phyloP scores from a whole-genome alignment of 352 stramenopile genomes.

The Phytopythium mirpurense region DNA sequence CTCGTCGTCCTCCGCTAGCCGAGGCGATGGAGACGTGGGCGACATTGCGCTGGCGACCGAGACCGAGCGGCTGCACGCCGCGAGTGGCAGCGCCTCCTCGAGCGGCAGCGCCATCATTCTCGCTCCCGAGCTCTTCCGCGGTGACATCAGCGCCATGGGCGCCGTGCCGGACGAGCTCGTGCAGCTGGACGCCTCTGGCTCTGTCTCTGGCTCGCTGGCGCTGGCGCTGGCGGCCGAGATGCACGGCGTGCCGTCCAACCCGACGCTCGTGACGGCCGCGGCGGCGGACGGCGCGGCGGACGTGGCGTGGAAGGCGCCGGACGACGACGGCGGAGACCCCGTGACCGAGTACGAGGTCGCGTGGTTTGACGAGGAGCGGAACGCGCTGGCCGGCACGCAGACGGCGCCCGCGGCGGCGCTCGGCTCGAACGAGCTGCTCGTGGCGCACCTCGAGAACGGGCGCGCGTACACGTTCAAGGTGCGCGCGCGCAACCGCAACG shows the following conservation, averaged over 20 bases:
- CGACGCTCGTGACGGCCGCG: conserved; percentile 47
- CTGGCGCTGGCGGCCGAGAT: conserved; percentile 16
- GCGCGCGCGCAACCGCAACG: conserved; percentile 54
- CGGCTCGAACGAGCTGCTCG: conserved; percentile 13
- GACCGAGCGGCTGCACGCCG: no score
- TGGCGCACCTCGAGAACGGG: conserved; percentile 49
- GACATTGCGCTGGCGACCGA: no score
- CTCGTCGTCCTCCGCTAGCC: not conserved
- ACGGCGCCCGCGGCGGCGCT: conserved; percentile 11
- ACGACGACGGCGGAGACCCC: conserved; percentile 56
- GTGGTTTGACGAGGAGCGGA: conserved; percentile 50
- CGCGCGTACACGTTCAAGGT: conserved; percentile 71
- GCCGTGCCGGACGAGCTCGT: conserved; percentile 1
- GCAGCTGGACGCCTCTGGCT: not conserved
- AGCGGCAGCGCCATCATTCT: no score
- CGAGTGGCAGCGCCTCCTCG: not conserved
- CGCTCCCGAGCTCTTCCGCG: not conserved
- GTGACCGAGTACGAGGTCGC: conserved; percentile 60
- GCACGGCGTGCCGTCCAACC: conserved; percentile 59
- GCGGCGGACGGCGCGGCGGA: conserved; percentile 47
- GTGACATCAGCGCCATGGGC: not conserved
- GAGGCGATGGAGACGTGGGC: no score
- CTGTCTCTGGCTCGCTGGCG: no score
- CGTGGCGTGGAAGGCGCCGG: conserved; percentile 55
- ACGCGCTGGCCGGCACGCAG: conserved; percentile 35